Conservation (phyloP, 2,329 filamentous ascomycete genomes). For the Sclerotinia spermophila region DNA sequence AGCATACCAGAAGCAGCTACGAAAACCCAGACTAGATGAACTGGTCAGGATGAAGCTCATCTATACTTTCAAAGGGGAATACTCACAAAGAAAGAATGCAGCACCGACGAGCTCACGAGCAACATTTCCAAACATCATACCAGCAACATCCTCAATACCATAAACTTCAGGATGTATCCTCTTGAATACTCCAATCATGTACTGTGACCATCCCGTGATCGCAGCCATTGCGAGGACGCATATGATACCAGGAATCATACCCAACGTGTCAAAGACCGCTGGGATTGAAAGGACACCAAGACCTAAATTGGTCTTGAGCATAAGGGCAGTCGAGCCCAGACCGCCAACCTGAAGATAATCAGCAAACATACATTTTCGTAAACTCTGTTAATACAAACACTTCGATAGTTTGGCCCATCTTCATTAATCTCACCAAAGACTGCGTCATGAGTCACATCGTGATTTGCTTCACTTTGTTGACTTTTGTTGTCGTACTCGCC, state of each 20-base stretch:
- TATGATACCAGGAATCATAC: constrained; percentile 41
- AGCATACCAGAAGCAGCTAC: constrained; percentile 35
- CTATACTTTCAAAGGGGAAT: constrained; percentile 42
- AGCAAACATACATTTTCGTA: neutral
- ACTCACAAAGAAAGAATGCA: constrained; percentile 10
- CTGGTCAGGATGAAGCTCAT: constrained; percentile 50
- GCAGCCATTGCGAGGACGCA: constrained; percentile 38
- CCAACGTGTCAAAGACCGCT: constrained; percentile 41
- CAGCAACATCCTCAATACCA: constrained; percentile 22
- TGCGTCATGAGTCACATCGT: neutral
- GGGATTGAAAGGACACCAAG: constrained; percentile 43
- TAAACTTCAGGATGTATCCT: constrained; percentile 48
- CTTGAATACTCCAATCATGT: constrained; percentile 45
- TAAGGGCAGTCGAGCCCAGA: constrained; percentile 37
- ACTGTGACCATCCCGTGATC: constrained; percentile 48
- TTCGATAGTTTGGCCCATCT: constrained; percentile 13
- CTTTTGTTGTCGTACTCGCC: neutral
- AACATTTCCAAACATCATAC: neutral
- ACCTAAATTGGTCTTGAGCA: constrained; percentile 39
- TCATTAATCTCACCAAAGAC: constrained; percentile 16
- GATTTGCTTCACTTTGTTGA: neutral
- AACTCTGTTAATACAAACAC: constrained; percentile 1
- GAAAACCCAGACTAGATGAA: neutral
- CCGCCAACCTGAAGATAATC: neutral
- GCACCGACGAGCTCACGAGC: constrained; percentile 7